Conservation (phyloP, 305 asterid species). For the Solanum hybrid region DNA sequence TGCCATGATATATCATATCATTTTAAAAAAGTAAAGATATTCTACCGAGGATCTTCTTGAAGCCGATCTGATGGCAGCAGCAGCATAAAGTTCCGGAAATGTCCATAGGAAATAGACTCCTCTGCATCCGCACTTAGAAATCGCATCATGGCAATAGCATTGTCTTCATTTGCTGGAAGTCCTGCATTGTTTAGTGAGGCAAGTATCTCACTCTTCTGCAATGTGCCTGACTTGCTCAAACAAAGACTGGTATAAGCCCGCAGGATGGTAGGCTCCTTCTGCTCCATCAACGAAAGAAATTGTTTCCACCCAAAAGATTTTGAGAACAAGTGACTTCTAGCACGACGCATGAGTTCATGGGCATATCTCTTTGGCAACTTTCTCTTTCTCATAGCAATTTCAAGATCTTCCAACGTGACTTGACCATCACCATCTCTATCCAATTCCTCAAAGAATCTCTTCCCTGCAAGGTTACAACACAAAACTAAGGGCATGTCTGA, state of each 20-base stretch:
- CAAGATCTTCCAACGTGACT: slow-evolving; percentile 92
- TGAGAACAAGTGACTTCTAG: slow-evolving; percentile 83
- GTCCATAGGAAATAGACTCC: slow-evolving; percentile 93
- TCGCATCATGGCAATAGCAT: slow-evolving; percentile 99
- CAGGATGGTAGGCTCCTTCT: slow-evolving; percentile 94
- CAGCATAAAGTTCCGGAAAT: slow-evolving; percentile 91
- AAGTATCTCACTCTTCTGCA: slow-evolving; percentile 84
- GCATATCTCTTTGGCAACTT: slow-evolving; percentile 91
- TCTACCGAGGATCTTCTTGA: slow-evolving; percentile 95
- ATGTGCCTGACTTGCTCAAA: slow-evolving; percentile 92
- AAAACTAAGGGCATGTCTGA: not conserved
- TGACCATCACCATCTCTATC: slow-evolving; percentile 98
- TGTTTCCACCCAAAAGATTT: slow-evolving; percentile 97
- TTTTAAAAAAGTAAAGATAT: not conserved
- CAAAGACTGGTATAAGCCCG: slow-evolving; percentile 95
- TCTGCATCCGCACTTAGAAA: slow-evolving; percentile 84
- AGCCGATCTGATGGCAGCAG: slow-evolving; percentile 93
- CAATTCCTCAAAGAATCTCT: slow-evolving; percentile 88
- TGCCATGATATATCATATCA: not conserved
- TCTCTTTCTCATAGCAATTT: slow-evolving; percentile 84
- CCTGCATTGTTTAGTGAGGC: slow-evolving; percentile 85
- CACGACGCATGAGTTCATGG: slow-evolving; percentile 77
- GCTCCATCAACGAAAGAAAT: slow-evolving; percentile 89
- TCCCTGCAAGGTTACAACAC: slow-evolving; percentile 45
- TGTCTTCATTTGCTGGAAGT: slow-evolving; percentile 95